phyloP scores from a whole-genome alignment of 1,139 yeast species.

The Spencermartinsiella ligniputridi region DNA sequence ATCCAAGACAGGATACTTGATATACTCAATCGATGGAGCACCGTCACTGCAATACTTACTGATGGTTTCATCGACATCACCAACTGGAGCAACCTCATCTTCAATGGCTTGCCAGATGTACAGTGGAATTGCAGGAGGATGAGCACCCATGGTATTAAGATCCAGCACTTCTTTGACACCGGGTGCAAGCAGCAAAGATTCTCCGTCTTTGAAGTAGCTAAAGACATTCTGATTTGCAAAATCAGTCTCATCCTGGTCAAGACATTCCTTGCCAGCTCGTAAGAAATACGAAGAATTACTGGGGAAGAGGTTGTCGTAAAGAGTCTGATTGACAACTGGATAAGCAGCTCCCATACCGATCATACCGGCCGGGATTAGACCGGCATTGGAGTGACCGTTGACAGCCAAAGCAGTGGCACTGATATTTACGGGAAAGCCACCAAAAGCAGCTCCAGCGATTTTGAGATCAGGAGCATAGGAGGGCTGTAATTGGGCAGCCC shows the following conservation, averaged over 20 bases:
- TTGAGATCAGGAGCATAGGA: constrained; percentile 28
- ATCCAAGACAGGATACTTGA: constrained; percentile 14
- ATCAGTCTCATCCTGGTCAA: constrained; percentile 16
- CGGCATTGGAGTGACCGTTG: constrained; percentile 5
- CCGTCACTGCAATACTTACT: constrained; percentile 26
- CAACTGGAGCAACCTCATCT: constrained; percentile 24
- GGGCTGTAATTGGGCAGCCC: constrained; percentile 26
- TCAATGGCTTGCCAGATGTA: constrained; percentile 27
- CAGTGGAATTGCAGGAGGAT: constrained; percentile 23
- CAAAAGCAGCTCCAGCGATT: constrained; percentile 27
- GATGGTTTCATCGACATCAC: constrained; percentile 19
- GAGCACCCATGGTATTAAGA: constrained; percentile 16
- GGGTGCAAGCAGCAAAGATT: constrained; percentile 11
- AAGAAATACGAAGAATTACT: constrained; percentile 1
- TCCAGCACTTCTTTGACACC: constrained; percentile 10
- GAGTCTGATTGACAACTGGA: constrained; percentile 4
- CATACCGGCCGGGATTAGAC: constrained; percentile 10
- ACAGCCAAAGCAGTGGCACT: constrained; percentile 12
- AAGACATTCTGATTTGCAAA: constrained; percentile 20
- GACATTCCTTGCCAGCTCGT: constrained; percentile 10
- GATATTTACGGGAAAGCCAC: constrained; percentile 23
- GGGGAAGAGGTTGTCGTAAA: constrained; percentile 3
- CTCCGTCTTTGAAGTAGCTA: constrained; percentile 21
- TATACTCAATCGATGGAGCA: constrained; percentile 24
- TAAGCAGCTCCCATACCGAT: constrained; percentile 7